Base-by-base conservation (phyloP, 1,284 basidiomycete genomes). In the Tilletia caries region DNA sequence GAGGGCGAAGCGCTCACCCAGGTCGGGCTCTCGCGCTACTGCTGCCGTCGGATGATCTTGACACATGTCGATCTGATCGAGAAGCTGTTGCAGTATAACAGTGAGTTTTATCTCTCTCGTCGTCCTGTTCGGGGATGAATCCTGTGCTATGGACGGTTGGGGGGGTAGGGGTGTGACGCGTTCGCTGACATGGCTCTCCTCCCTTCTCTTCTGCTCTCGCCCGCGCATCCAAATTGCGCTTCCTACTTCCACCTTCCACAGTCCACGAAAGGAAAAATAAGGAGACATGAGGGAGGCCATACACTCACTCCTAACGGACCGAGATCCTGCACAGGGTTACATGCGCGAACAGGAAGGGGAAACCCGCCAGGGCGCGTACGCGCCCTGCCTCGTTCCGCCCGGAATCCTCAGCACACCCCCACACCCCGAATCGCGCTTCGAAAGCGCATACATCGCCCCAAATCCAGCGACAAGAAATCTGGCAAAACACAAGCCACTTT, bases 21-120 rank as follows among this genome's bases (percentile, higher is more conserved):
- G 78, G 87, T 97, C 3, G 91, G 94, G 75, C 86, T 98, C 68
- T 95, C 93, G 84, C 87, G 95, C 70, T 98, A 98, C 84, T 98
- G 95, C 85, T 98, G 95, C 85, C 88, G 95, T 64, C 88, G 95
- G 68, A 98, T 98, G 95, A 92, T 98, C 13, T 86, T 98, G 68
- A 98, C 95, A 0, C 95, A 98, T 83, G 94, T 97, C 72, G 95
- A 97, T 85, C 87, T 97, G 71, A 96, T 97, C 77, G 94, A 97
- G 85, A 97, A 96, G 85, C 87, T 96, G 23, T 86, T 97, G 32
- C 92, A 95, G 80, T 97, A 96, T 85, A 96, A 95, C 85, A 93
- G 94, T 96, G 75, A 80, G 93, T 89, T 25, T 13, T 6, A 13
- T 13, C 48, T 12, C n/a, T n/a, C 13, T n/a, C n/a, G n/a, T n/a